Base-by-base conservation (phyloP, 108 stramenopile species). In the Nitzschia sp. region DNA sequence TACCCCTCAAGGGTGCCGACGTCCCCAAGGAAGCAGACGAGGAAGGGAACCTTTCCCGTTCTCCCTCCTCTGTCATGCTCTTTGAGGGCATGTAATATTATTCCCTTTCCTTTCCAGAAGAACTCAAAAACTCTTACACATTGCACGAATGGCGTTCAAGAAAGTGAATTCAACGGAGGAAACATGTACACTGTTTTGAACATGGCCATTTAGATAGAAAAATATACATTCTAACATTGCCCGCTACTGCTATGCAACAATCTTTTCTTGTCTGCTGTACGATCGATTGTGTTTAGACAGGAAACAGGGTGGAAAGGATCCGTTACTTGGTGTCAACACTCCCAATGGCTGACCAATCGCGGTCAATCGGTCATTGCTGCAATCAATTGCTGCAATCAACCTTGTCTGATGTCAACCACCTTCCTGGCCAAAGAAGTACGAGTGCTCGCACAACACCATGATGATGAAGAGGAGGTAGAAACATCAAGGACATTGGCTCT, bases 11-110 rank as follows among this genome's bases (percentile, higher is more conserved):
- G 43, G 61, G 61, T 46, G 53, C 24, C 29, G 34, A 34, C 10
- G 20, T 17, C 2, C 19, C 41, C 52, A 38, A 55, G 9, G 68
- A 74, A 29, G 69, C 63, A 40, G 82, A 78, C 10, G 67, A 75
- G 14, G 81, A 75, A 55, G 29, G 29, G 34, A 71, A 80, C n/a
- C 76, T 84, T 34, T 84, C 83, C 24, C 69, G 84, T 10, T 85
- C 84, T 22, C 81, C 84, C 44, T 85, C 84, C 25, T 79, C 78
- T 20, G 75, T 82, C 42, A 85, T 85, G 84, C 75, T 89, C 58
- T 75, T 86, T 82, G 78, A 83, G 25, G 48, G 52, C 55, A 57
- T 72, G 52, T 72, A 72, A 72, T 44, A 44, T 46, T 46, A 46
- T 44, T n/a, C 40, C 14, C 51, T 21, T 26, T 51, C 57, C 15